Evolutionary conservation across 2,329 filamentous ascomycete genomes (phyloP), one percentile per base, ranked within the genome.

Genomic region (Scedosporium apiospermum): DNA sequence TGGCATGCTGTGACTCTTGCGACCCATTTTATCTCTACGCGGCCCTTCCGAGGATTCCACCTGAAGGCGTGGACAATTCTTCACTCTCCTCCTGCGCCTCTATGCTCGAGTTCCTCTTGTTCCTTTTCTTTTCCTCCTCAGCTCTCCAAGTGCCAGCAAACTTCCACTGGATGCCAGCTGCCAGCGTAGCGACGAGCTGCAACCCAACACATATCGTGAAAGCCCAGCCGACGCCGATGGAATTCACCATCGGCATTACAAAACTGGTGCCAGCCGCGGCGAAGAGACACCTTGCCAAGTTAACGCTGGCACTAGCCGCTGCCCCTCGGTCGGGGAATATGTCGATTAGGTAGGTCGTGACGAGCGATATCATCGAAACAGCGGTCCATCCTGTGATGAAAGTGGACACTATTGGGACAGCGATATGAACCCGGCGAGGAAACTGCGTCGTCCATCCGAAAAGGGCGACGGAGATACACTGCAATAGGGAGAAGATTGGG

Each of bases 361-460:
- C 73, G 1, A 79, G 67, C 1, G 76, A 78, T 46, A 81, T 76
- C 3, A 75, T 80, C 0, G 80, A 80, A 4, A 81, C 73, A 0
- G 76, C 76, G 0, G 80, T 75, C 80, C 80, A 82, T 3, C 82
- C 81, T 0, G 78, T 78, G 44, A 82, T 71, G 62, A 84, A 83
- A 0, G 78, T 80, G 0, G 77, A 76, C 0, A 80, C 68, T 38
- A 84, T 78, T 0, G 81, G 80, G 0, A 80, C 71, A 0, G 79
- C 77, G 18, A 83, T 79, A 57, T 78, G 78, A 0, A 81, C 75
- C 0, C 65, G 65, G 0, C 72, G 60, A 0, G 71, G 65, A 61
- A 76, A 78, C 14, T 81, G 71, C 6, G 82, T 75, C 0, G 77
- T 79, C 81, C 82, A 84, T 41, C 82, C 81, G 58, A 83, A 84